A percentile compares a stretch with the other conserved stretches of the same genome.
Evolutionary conservation across 345 rosid genomes (phyloP).

Genomic region (Hypericum perforatum): DNA sequence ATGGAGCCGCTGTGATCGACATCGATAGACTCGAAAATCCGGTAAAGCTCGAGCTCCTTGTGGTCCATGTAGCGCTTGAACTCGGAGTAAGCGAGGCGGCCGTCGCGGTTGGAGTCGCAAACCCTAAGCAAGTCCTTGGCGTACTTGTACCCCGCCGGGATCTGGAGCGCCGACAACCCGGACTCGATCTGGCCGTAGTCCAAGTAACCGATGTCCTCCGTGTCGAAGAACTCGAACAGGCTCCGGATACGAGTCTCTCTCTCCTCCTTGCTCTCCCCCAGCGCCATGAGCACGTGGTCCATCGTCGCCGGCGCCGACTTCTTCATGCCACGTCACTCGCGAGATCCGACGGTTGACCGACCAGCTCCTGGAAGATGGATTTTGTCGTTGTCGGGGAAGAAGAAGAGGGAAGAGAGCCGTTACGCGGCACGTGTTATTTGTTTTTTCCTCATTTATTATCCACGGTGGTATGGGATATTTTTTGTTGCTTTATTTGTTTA

Average conservation of each 20-base stretch:
- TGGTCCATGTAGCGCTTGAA: conserved; percentile 87
- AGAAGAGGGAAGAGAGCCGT: too few species aligned
- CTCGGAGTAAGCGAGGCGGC: conserved; percentile 78
- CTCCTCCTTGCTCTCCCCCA: conserved; percentile 72
- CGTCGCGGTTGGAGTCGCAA: conserved; percentile 76
- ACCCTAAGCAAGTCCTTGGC: conserved; percentile 70
- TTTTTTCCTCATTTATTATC: too few species aligned
- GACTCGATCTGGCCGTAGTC: conserved; percentile 77
- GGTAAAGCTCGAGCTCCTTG: conserved; percentile 62
- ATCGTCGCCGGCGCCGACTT: conserved; percentile 45
- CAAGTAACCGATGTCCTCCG: conserved; percentile 49
- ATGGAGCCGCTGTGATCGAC: conserved; percentile 77
- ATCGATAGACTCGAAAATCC: conserved; percentile 65
- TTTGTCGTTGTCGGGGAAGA: too few species aligned
- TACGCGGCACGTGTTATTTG: too few species aligned
- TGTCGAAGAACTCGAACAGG: conserved; percentile 65
- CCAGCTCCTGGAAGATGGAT: too few species aligned
- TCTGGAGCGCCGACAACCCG: conserved; percentile 63
- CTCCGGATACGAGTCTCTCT: conserved; percentile 60
- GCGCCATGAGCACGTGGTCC: conserved; percentile 75
- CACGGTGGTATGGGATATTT: too few species aligned
- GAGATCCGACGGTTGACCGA: too few species aligned
- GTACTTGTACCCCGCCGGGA: conserved; percentile 66
- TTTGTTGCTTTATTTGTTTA: too few species aligned
- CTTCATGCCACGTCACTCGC: not conserved